Evolutionary conservation across 2,329 filamentous ascomycete species (phyloP).

Genomic region (Fusarium tricinctum): DNA sequence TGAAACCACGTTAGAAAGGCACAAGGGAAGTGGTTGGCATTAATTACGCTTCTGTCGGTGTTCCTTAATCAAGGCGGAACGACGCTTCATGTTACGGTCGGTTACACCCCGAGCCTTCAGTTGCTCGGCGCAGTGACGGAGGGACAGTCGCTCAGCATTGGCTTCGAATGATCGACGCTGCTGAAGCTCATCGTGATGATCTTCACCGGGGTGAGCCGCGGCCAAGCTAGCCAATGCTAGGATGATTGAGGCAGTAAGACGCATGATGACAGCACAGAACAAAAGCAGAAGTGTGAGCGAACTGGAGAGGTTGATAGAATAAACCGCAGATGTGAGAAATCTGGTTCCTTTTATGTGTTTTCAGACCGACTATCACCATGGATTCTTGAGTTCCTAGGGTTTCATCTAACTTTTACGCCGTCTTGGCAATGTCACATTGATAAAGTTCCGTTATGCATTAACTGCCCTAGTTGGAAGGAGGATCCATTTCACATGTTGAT

Average conservation of each 20-base stretch:
- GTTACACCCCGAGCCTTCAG: constrained; percentile 62
- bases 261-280: not conserved
- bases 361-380: not conserved
- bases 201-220: constrained; percentile 12
- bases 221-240: not conserved
- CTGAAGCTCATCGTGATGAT: constrained; percentile 14
- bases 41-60: constrained; percentile 57
- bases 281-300: not conserved
- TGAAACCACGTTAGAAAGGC: not conserved
- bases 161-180: constrained; percentile 8
- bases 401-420: not conserved
- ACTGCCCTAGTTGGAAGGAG: constrained; percentile 1
- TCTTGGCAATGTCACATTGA: constrained; percentile 18
- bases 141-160: constrained; percentile 45
- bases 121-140: constrained; percentile 62
- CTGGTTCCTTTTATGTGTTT: not conserved
- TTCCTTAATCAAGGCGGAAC: constrained; percentile 57
- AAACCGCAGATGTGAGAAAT: too few relatives aligned
- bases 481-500: not conserved
- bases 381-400: not conserved
- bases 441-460: constrained; percentile 4
- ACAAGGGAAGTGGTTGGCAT: accelerated
- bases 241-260: not conserved
- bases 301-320: not conserved
- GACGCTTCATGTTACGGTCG: constrained; percentile 60